Percentiles rank a stretch among this genome's conserved stretches.
Conservation (phyloP, 1,284 basidiomycete genomes). For the Vanrija humicola region DNA sequence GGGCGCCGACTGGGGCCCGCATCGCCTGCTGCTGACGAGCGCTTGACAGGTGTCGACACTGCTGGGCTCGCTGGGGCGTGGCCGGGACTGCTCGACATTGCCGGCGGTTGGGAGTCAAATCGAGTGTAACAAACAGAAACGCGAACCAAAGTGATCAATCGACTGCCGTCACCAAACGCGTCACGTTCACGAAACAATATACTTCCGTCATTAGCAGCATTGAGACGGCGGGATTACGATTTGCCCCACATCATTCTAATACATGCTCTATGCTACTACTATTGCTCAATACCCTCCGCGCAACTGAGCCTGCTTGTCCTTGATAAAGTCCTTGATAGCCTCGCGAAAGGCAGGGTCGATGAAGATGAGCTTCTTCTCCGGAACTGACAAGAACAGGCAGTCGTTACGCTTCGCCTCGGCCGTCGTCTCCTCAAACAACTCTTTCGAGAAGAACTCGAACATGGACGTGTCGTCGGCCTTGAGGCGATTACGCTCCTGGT, state of each 20-base stretch:
- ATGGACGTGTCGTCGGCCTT: slow-evolving; percentile 66
- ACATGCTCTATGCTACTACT: too few species aligned
- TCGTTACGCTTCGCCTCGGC: slow-evolving; percentile 35
- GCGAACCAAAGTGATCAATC: too few species aligned
- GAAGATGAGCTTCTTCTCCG: slow-evolving; percentile 33
- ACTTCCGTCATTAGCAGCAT: too few species aligned
- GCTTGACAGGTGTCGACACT: slow-evolving; percentile 27
- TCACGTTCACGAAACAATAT: too few species aligned
- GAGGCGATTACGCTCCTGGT: slow-evolving; percentile 89
- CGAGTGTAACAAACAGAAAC: too few species aligned
- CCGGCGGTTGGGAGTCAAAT: too few species aligned
- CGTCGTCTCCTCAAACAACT: slow-evolving; percentile 40
- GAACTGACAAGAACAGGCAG: slow-evolving; percentile 24
- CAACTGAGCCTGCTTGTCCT: slow-evolving; percentile 31
- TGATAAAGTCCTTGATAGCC: slow-evolving; percentile 40
- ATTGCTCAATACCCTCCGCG: slow-evolving; percentile 11
- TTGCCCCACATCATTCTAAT: too few species aligned
- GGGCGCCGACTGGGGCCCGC: slow-evolving; percentile 32
- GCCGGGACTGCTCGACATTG: too few species aligned
- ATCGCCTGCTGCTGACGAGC: slow-evolving; percentile 23
- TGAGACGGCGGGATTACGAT: too few species aligned
- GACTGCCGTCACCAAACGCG: too few species aligned
- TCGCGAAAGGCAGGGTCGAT: slow-evolving; percentile 39
- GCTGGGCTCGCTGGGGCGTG: too few species aligned
- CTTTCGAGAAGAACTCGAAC: slow-evolving; percentile 44